phyloP scores from a whole-genome alignment of 768 basidiomycete genomes.

The Tricholoma sp. region DNA sequence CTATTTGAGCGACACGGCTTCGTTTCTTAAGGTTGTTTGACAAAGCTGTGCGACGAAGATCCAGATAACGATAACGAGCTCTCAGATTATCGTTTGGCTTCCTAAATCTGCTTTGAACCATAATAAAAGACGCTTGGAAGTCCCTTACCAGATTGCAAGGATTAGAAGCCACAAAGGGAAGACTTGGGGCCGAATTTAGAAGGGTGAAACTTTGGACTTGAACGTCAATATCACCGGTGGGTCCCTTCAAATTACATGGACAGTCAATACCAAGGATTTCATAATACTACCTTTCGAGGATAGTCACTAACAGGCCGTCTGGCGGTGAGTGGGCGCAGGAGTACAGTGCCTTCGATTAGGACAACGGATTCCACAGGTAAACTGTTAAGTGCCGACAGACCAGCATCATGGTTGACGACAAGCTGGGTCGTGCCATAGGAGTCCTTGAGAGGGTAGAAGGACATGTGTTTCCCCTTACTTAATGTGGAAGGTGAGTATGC shows the following conservation, averaged over 20 bases:
- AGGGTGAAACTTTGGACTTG: slow-evolving; percentile 63
- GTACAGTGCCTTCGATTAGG: slow-evolving; percentile 69
- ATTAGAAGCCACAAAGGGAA: slow-evolving; percentile 88
- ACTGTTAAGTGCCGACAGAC: slow-evolving; percentile 43
- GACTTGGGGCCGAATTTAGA: slow-evolving; percentile 70
- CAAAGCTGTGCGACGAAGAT: slow-evolving; percentile 72
- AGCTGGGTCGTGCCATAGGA: slow-evolving; percentile 75
- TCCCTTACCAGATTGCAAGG: slow-evolving; percentile 63
- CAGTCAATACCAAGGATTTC: slow-evolving; percentile 11
- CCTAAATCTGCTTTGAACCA: slow-evolving; percentile 6
- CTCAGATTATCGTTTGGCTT: slow-evolving; percentile 86
- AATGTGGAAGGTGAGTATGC: slow-evolving; percentile 30
- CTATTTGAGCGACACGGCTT: slow-evolving; percentile 74
- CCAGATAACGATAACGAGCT: slow-evolving; percentile 81
- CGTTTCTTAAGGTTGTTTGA: slow-evolving; percentile 78
- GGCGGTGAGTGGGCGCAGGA: slow-evolving; percentile 55
- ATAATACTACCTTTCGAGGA: slow-evolving; percentile 11
- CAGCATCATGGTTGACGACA: slow-evolving; percentile 46
- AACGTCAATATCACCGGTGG: slow-evolving; percentile 78
- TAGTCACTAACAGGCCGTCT: slow-evolving; percentile 47
- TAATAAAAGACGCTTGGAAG: not conserved
- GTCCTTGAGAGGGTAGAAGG: slow-evolving; percentile 87
- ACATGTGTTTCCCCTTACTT: slow-evolving; percentile 69
- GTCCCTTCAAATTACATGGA: slow-evolving; percentile 33
- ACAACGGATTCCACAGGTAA: slow-evolving; percentile 78